Evolutionary conservation across 495 filamentous ascomycete genomes (phyloP), one percentile per base, ranked within the genome.

Genomic region (Lindgomyces ingoldianus): DNA sequence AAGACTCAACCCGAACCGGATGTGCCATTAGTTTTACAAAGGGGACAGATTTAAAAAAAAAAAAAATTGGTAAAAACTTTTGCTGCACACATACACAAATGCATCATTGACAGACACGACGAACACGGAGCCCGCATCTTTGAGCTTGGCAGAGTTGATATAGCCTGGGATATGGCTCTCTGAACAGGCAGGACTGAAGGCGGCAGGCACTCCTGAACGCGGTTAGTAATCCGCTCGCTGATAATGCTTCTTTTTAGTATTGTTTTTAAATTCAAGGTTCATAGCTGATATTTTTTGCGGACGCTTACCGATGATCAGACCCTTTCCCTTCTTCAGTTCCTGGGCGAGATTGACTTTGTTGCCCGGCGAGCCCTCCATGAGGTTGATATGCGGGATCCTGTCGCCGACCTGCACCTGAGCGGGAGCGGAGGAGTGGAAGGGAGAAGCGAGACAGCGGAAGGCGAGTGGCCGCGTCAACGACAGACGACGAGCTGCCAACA

Each of bases 81-180:
- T n/a, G n/a, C n/a, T 21, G 14, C 21, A 18, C 6, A 67, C 89
- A 79, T 83, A 95, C 86, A 97, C 94, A 76, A 98, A 97, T 26
- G 92, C 85, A 74, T 98, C 94, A 77, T 98, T 98, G 74, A 97
- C 91, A 21, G 60, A 50, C 12, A 98, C 87, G 25, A 97, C 91
- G 65, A 93, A 95, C 42, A 93, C 88, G 49, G 84, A 73, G 51
- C 93, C 91, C 12, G 88, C 91, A 51, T 85, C 81, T 78, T 86
- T 88, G 47, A 90, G 79, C 75, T 85, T 83, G 41, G 85, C 82
- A 72, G 87, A 87, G 68, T 85, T 85, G 74, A 95, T 87, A 73
- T 90, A 98, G 29, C 90, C 86, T 3, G 91, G 91, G 48, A 95
- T 80, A 71, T 96, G 91, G 53, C 79, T 85, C 62, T 84, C 79